phyloP scores from a whole-genome alignment of 2,329 filamentous ascomycete genomes.

The Sphaerulina vaccinii region DNA sequence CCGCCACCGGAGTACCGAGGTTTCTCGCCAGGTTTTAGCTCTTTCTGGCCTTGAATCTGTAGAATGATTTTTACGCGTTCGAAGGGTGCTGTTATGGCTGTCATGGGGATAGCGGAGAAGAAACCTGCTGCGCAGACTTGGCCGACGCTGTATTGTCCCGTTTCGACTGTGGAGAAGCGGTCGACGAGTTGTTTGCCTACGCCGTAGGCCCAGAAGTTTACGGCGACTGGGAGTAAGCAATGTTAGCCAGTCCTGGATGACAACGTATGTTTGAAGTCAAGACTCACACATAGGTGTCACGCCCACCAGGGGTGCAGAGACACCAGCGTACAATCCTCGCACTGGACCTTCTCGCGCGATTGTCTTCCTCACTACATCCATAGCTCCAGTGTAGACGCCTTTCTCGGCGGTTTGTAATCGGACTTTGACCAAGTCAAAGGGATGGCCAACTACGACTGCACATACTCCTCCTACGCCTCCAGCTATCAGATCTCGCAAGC shows the following conservation, averaged over 20 bases:
- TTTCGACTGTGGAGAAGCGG: slow-evolving; percentile 62
- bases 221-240: slow-evolving; percentile 51
- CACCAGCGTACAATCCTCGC: slow-evolving; percentile 88
- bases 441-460: slow-evolving; percentile 89
- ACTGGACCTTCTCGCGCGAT: slow-evolving; percentile 79
- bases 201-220: slow-evolving; percentile 83
- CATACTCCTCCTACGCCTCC: slow-evolving; percentile 92
- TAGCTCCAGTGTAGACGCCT: slow-evolving; percentile 83
- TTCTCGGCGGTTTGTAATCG: slow-evolving; percentile 93
- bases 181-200: slow-evolving; percentile 87
- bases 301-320: slow-evolving; percentile 88
- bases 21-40: slow-evolving; percentile 82
- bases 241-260: slow-evolving; percentile 18
- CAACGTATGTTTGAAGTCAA: neutral
- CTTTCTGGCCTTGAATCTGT: slow-evolving; percentile 92
- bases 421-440: slow-evolving; percentile 97
- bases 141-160: slow-evolving; percentile 72
- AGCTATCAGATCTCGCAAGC: slow-evolving; percentile 77
- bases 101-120: slow-evolving; percentile 98
- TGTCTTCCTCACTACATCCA: slow-evolving; percentile 89
- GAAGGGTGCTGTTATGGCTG: slow-evolving; percentile 95
- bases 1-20: slow-evolving; percentile 83
- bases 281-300: slow-evolving; percentile 98
- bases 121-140: slow-evolving; percentile 92
- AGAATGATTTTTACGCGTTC: slow-evolving; percentile 98